phyloP scores from a whole-genome alignment of 768 basidiomycete species.

The Filobasidium floriforme region DNA sequence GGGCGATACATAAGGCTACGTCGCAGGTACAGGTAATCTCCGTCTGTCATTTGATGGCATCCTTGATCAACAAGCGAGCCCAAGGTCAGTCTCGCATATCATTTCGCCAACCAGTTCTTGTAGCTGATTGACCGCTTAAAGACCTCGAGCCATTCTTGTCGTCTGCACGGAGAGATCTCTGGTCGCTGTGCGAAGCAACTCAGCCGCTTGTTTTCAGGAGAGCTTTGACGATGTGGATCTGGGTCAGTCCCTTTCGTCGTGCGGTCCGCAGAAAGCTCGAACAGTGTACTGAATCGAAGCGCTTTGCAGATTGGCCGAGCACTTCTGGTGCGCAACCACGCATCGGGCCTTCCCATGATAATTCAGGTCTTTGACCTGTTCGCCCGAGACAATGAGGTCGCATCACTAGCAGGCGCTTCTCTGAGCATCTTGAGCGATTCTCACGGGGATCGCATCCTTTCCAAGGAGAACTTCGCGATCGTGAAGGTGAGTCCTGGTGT shows the following conservation, averaged over 20 bases:
- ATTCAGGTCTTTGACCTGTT: slow-evolving; percentile 65
- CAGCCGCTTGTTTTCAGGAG: slow-evolving; percentile 43
- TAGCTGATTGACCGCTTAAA: not conserved
- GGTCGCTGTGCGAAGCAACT: slow-evolving; percentile 6
- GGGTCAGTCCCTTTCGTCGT: slow-evolving; percentile 50
- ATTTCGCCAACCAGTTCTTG: not conserved
- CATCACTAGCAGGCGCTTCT: slow-evolving; percentile 66
- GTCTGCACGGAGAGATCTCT: slow-evolving; percentile 22
- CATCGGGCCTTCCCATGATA: slow-evolving; percentile 54
- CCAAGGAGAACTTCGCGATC: slow-evolving; percentile 68
- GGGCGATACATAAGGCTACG: slow-evolving; percentile 52
- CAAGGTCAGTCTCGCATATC: not conserved
- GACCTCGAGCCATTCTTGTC: slow-evolving; percentile 26
- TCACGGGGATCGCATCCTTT: slow-evolving; percentile 57
- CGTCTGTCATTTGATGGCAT: slow-evolving; percentile 49
- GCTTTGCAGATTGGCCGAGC: slow-evolving; percentile 63
- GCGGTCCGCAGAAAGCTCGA: not conserved
- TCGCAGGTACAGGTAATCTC: slow-evolving; percentile 36
- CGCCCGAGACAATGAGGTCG: slow-evolving; percentile 48
- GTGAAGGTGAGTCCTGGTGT: slow-evolving; percentile 56
- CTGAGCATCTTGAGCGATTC: slow-evolving; percentile 59
- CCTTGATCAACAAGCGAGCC: slow-evolving; percentile 62
- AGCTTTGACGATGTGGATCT: slow-evolving; percentile 60
- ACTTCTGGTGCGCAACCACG: slow-evolving; percentile 66
- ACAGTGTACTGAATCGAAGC: not conserved